Base-by-base conservation (phyloP, 1,284 basidiomycete species). In the Sporisorium scitamineum region DNA sequence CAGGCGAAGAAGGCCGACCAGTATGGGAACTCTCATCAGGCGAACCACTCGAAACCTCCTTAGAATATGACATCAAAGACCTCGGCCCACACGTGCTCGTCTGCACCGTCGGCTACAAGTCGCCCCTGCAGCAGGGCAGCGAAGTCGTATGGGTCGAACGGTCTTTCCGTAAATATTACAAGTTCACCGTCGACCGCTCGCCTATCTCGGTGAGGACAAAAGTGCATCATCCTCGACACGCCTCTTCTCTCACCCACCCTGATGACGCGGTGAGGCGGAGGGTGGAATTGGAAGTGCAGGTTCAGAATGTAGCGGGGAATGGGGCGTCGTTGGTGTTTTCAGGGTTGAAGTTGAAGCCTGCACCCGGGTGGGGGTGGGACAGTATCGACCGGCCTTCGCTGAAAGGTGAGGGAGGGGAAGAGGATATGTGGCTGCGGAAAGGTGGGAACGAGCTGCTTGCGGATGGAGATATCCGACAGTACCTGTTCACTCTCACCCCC, bases 181-280 rank as follows among this genome's bases (percentile, higher is more conserved):
- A 77, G 66, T 84, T 69, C 41, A 31, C 51, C 11, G 62, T 72
- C 18, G 66, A 63, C 26, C 64, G 68, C 51, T 80, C 63, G 45
- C 78, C 55, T 58, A 80, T 85, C n/a, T 71, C 73, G 0, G 82
- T 85, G 1, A 67, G 81, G 6, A 84, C 84, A n/a, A 85, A 85
- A 52, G 78, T 80, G 5, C 82, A 84, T 41, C 67, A 76, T 5
- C 74, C 80, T 1, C 45, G 70, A 16, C 37, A 70, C n/a, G 54
- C 67, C 5, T 45, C 55, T 6, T 63, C 78, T 5, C 34, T 70
- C 9, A 50, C 70, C 20, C 75, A 70, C 32, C 60, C 78, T n/a
- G 72, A 79, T 1, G n/a, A 39, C 0, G 10, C 18, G 4, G 64
- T 78, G 14, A 60, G 80, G 10, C 31, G 68, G 26, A 71, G 61